Base-by-base conservation (phyloP, 257 asterid species). In the Galeopsis tetrahit region DNA sequence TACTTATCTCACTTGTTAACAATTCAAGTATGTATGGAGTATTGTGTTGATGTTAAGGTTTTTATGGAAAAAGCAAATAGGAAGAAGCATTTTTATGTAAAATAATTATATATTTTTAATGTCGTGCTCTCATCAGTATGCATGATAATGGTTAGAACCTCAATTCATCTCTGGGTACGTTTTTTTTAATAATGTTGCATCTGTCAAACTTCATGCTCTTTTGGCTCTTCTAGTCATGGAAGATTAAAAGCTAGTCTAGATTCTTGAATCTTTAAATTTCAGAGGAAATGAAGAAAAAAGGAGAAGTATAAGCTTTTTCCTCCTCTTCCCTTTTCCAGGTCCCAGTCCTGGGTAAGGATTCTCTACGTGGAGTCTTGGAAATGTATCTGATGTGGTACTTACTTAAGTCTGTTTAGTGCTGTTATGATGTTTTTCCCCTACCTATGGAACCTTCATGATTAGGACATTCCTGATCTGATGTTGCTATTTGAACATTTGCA, bases 401-500 rank as follows among this genome's bases (percentile, higher is more conserved):
- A 60, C 60, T 46, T 15, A 48, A 68, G 69, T 75, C 66, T 33
- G 43, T 60, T 7, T 31, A 56, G 56, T 21, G 34, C 57, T 69
- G 43, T 49, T 46, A 28, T n/a, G 33, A 14, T 56, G 51, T 48
- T 58, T 60, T 58, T 13, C n/a, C 6, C 15, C 74, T 39, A 67
- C 56, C 15, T 10, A 68, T 34, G 35, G 35, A 48, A 68, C 63
- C 1, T 59, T 46, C 68, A 61, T 58, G 39, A 40, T 51, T 64
- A 6, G 5, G 55, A 39, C 53, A 9, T 48, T 59, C 44, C 46
- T 75, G 63, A 44, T 63, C 6, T 28, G 14, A n/a, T 43, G 58
- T 70, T 69, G 59, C 74, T 63, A 14, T 28, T 81, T 76, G 63
- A 8, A 39, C 56, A 17, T 74, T 85, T 77, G 68, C 95, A 93